These are phyloP conservation scores for Lepidium campestre DNA, from an alignment of 441 rosid genomes.

Conservation along the genomic window DNA sequence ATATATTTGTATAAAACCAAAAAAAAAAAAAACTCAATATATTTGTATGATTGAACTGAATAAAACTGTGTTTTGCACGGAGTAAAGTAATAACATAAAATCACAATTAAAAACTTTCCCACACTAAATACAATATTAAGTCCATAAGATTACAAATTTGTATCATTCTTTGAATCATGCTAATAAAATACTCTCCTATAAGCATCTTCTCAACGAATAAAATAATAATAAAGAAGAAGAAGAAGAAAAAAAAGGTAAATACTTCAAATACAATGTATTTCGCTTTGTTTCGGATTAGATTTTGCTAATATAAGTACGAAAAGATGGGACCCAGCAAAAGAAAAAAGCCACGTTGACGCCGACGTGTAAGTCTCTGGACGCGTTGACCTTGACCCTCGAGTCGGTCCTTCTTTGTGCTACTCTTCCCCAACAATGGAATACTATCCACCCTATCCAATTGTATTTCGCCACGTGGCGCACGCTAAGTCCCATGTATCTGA, in stretches of 20 bases:
- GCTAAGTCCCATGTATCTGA: conserved; percentile 17
- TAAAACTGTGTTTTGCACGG: too few relatives aligned
- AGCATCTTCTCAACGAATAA: not conserved
- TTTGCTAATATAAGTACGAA: not conserved
- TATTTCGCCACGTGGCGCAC: conserved; percentile 12
- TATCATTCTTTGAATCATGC: not conserved
- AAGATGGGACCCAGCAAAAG: not conserved
- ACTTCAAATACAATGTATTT: conserved; percentile 25
- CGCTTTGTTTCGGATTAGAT: not conserved
- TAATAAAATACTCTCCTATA: not conserved
- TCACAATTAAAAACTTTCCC: not conserved
- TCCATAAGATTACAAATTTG: too few relatives aligned
- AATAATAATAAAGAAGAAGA: not conserved
- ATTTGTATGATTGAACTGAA: too few relatives aligned
- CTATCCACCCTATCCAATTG: conserved; percentile 13
- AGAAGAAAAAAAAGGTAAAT: not conserved
- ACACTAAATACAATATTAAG: too few relatives aligned
- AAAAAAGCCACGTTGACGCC: conserved; percentile 21
- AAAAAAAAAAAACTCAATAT: too few relatives aligned
- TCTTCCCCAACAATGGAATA: conserved; percentile 24
- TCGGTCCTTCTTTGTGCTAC: conserved; percentile 1
- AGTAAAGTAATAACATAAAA: too few relatives aligned
- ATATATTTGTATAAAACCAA: too few relatives aligned
- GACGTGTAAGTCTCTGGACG: conserved; percentile 19
- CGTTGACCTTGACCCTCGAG: conserved; percentile 29